phyloP scores from a whole-genome alignment of 2,329 filamentous ascomycete genomes.

The Metarhizium humberi region DNA sequence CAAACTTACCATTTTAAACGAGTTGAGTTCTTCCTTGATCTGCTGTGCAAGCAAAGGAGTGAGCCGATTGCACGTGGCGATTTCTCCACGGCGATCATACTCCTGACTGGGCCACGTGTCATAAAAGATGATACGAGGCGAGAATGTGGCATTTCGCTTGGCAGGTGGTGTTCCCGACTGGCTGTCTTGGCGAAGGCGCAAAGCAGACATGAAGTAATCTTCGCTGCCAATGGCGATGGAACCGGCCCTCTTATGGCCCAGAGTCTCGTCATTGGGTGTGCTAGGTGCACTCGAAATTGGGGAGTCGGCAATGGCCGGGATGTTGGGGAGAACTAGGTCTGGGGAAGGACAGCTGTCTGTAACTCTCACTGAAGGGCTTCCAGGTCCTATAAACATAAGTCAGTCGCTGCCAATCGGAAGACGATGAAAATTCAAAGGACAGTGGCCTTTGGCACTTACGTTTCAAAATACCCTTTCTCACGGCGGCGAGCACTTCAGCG shows the following conservation, averaged over 20 bases:
- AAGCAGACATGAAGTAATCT: conserved; percentile 79
- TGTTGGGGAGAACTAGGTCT: conserved; percentile 48
- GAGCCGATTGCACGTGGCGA: conserved; percentile 94
- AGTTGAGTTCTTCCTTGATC: conserved; percentile 98
- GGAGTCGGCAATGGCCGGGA: conserved; percentile 62
- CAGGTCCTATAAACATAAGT: conserved; percentile 40
- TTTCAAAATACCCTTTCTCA: conserved; percentile 94
- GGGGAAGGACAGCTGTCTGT: conserved; percentile 39
- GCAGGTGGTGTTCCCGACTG: conserved; percentile 74
- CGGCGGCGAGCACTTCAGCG: conserved; percentile 81
- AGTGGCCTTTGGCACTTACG: conserved; percentile 38
- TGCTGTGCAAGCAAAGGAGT: conserved; percentile 97
- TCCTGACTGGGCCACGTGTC: conserved; percentile 95
- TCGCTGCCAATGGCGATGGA: conserved; percentile 69
- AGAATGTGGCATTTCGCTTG: conserved; percentile 66
- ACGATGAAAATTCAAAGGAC: neutral
- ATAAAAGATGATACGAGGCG: conserved; percentile 85
- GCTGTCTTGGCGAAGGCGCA: conserved; percentile 64
- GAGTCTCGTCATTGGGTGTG: conserved; percentile 72
- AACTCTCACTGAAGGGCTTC: conserved; percentile 56
- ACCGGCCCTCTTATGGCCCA: conserved; percentile 56
- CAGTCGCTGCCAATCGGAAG: conserved; percentile 6
- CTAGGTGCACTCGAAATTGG: conserved; percentile 79
- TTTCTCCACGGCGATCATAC: conserved; percentile 91
- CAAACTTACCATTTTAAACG: conserved; percentile 74